phyloP scores from a whole-genome alignment of 1,284 basidiomycete genomes.

The Ustilago lituana region DNA sequence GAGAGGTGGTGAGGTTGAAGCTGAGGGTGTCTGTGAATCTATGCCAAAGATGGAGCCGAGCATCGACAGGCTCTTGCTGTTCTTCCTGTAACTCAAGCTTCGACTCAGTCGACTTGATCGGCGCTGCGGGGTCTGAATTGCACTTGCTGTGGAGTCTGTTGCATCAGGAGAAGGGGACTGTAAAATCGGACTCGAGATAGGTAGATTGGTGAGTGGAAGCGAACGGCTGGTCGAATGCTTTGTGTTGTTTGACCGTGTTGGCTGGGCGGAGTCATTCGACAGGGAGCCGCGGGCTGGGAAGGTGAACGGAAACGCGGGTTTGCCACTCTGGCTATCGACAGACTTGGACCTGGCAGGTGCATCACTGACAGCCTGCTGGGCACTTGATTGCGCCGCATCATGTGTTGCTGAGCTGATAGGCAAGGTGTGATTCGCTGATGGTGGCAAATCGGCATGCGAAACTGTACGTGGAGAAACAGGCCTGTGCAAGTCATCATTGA shows the following conservation, averaged over 20 bases:
- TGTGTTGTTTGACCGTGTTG: neutral
- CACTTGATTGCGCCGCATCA: neutral
- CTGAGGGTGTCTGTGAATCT: neutral
- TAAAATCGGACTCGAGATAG: slow-evolving; percentile 15
- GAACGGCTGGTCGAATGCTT: slow-evolving; percentile 30
- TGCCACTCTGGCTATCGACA: slow-evolving; percentile 9
- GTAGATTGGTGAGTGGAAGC: slow-evolving; percentile 16
- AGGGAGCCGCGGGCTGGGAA: slow-evolving; percentile 22
- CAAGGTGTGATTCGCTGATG: neutral
- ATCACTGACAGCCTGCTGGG: neutral
- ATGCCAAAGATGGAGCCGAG: slow-evolving; percentile 24
- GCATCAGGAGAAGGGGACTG: neutral
- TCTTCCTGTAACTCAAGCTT: slow-evolving; percentile 33
- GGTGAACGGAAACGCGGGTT: slow-evolving; percentile 17
- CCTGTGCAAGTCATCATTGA: neutral
- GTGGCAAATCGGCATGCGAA: neutral
- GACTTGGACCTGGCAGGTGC: neutral
- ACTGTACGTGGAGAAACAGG: slow-evolving; percentile 10
- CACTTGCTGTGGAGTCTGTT: neutral
- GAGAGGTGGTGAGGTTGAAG: slow-evolving; percentile 12
- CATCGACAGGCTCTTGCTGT: slow-evolving; percentile 42
- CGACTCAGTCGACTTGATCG: slow-evolving; percentile 12
- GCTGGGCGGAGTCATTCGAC: slow-evolving; percentile 9
- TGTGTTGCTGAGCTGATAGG: too few relatives aligned
- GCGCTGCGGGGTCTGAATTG: slow-evolving; percentile 10